Evolutionary conservation across 2,329 filamentous ascomycete species (phyloP).

Genomic region (Dothistroma septosporum): DNA sequence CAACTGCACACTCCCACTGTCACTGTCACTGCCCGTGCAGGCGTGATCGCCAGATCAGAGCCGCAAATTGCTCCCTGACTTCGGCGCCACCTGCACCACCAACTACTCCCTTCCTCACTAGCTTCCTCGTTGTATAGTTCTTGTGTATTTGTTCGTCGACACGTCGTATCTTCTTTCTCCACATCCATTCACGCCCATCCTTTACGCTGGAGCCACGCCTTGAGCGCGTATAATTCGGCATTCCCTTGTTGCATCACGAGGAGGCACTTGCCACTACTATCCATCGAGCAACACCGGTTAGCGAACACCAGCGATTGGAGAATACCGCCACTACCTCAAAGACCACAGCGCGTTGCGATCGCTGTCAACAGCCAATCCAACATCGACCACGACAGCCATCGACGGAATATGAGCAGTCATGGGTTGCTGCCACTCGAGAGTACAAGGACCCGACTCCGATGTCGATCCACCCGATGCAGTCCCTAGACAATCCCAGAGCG

Average conservation of each 20-base stretch:
- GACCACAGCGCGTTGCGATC: neutral
- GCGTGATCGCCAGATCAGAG: neutral
- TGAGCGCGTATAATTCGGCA: neutral
- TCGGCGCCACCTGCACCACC: neutral
- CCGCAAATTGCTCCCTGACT: neutral
- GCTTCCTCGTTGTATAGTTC: neutral
- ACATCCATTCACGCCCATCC: neutral
- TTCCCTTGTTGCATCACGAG: neutral
- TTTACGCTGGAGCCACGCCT: neutral
- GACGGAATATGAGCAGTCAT: constrained; percentile 2
- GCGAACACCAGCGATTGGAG: neutral
- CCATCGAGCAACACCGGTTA: neutral
- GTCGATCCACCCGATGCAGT: neutral
- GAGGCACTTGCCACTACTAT: neutral
- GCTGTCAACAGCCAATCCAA: neutral
- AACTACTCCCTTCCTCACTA: neutral
- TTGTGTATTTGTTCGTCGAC: neutral
- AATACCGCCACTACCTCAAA: neutral
- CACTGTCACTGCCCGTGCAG: neutral
- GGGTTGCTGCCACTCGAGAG: constrained; percentile 8
- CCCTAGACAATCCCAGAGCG: neutral
- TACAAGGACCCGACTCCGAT: neutral
- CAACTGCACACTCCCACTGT: neutral
- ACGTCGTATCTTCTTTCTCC: neutral
- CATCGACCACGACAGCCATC: neutral